Conservation (phyloP, 345 rosid genomes). For the Linum usitatissimum region DNA sequence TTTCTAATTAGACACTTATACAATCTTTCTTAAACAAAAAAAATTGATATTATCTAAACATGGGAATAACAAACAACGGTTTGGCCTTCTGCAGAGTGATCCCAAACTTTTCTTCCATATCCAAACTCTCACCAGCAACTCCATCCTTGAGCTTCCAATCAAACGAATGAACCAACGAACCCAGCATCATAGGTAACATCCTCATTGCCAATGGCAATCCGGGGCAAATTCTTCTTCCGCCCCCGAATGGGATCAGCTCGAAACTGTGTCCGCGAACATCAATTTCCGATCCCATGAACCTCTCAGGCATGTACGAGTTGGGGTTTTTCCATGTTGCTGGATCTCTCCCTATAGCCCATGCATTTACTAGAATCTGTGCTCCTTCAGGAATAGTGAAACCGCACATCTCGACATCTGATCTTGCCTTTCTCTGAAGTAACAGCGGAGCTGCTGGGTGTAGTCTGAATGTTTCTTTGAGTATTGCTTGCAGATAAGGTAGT, state of each 20-base stretch:
- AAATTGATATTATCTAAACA: too few relatives aligned
- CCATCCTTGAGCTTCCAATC: conserved; percentile 32
- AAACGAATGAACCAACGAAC: conserved; percentile 29
- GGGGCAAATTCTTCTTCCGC: conserved; percentile 40
- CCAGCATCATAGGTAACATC: conserved; percentile 31
- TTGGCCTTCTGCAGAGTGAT: conserved; percentile 22
- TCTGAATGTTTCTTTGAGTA: conserved; percentile 40
- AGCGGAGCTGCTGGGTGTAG: conserved; percentile 37
- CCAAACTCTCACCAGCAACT: conserved; percentile 12
- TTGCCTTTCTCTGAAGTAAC: conserved; percentile 31
- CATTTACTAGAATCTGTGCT: conserved; percentile 35
- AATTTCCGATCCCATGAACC: conserved; percentile 28
- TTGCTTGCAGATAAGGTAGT: conserved; percentile 37
- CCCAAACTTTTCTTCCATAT: conserved; percentile 35
- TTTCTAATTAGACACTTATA: too few relatives aligned
- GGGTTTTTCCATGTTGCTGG: conserved; percentile 30
- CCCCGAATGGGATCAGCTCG: conserved; percentile 36
- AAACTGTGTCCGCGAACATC: conserved; percentile 28
- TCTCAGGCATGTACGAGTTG: conserved; percentile 26
- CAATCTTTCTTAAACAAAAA: too few relatives aligned
- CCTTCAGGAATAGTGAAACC: conserved; percentile 30
- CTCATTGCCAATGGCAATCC: conserved; percentile 33
- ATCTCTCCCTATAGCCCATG: conserved; percentile 43
- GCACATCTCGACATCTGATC: conserved; percentile 15
- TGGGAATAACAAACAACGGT: conserved; percentile 27